A percentile compares a stretch with the other conserved stretches of the same genome.
These are phyloP conservation scores for Larix kaempferi DNA, from an alignment of 75 land plant species.

Conservation along the genomic window DNA sequence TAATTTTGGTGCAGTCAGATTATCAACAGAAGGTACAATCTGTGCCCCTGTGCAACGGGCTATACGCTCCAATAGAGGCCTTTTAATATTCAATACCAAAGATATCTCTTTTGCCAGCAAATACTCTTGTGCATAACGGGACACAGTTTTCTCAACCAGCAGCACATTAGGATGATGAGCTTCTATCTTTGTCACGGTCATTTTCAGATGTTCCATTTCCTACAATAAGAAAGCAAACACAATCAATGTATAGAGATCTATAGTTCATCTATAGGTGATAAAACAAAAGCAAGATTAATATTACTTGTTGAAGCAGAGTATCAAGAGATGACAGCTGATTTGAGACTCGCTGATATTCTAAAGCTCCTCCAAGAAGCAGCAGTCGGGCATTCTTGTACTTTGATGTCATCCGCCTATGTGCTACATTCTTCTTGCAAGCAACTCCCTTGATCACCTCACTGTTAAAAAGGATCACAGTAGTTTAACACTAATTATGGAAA, in stretches of 20 bases:
- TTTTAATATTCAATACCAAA: constrained; percentile 86
- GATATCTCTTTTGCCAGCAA: constrained; percentile 76
- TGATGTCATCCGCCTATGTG: constrained; percentile 85
- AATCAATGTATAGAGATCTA: no score
- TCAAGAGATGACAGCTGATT: constrained; percentile 56
- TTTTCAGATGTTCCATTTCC: constrained; percentile 62
- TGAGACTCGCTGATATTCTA: constrained; percentile 34
- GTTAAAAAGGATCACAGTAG: constrained; percentile 11
- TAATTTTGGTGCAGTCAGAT: constrained; percentile 27
- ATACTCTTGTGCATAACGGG: constrained; percentile 72
- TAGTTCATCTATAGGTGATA: no score
- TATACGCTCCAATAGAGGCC: constrained; percentile 74
- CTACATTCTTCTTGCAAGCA: constrained; percentile 90
- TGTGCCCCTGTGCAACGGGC: constrained; percentile 91
- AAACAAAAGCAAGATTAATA: neutral
- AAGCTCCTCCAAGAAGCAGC: constrained; percentile 62
- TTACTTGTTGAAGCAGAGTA: constrained; percentile 25
- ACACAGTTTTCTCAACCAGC: constrained; percentile 85
- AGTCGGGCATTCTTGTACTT: constrained; percentile 69
- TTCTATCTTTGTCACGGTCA: constrained; percentile 58
- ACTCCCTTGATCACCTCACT: constrained; percentile 86
- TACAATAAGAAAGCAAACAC: constrained; percentile 13
- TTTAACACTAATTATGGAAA: neutral
- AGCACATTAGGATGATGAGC: constrained; percentile 80
- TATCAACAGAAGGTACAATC: constrained; percentile 52